A percentile compares a stretch with the other conserved stretches of the same genome.
Evolutionary conservation across 139 green algal species (phyloP).

Genomic region (Ettlia oleoabundans): DNA sequence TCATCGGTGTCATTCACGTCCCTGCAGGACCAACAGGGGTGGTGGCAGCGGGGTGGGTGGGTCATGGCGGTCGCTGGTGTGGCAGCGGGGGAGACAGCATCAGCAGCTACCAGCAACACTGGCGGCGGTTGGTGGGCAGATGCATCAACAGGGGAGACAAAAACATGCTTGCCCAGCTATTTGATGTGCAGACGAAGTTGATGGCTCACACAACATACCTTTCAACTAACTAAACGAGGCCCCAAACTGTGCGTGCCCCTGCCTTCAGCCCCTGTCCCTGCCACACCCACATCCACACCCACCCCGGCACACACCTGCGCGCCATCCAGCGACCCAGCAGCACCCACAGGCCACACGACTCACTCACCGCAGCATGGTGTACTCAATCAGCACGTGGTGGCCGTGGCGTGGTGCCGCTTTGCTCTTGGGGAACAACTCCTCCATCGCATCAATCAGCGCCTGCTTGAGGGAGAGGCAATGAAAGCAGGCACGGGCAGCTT

Average conservation of each 20-base stretch:
- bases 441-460: slow-evolving; percentile 60
- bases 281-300: not conserved
- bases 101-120: no score
- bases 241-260: not conserved
- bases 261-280: not conserved
- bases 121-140: no score
- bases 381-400: slow-evolving; percentile 83
- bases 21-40: not conserved
- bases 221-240: no score
- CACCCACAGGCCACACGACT: no score
- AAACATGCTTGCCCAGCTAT: no score
- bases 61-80: no score
- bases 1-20: slow-evolving; percentile 87
- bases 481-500: not conserved
- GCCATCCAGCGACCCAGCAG: no score
- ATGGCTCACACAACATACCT: no score
- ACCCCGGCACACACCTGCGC: not conserved
- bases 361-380: slow-evolving; percentile 17
- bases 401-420: slow-evolving; percentile 12
- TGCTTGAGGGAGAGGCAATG: slow-evolving; percentile 38
- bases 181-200: no score
- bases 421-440: slow-evolving; percentile 58
- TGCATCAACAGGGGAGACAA: no score
- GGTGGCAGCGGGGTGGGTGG: no score
- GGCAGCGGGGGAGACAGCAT: no score